phyloP scores from a whole-genome alignment of 805 yeast species.

The Peterozyma toletana region DNA sequence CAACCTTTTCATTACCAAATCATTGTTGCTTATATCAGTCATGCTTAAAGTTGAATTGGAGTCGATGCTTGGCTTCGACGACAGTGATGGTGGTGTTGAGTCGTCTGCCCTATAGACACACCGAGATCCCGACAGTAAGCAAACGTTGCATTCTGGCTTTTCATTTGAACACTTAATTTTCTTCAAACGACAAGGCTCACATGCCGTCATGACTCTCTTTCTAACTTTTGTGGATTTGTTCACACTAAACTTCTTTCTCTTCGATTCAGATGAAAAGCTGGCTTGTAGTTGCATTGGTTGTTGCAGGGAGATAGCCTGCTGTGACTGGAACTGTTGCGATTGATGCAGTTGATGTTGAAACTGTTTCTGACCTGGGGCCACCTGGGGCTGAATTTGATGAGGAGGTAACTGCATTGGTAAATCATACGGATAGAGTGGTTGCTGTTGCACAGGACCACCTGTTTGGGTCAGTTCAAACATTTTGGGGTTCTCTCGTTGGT shows the following conservation, averaged over 20 bases:
- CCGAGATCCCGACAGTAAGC: not conserved
- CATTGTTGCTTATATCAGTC: not conserved
- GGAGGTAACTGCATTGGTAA: no score
- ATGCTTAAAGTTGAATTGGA: not conserved
- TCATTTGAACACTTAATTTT: constrained; percentile 19
- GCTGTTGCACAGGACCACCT: no score
- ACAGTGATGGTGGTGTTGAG: not conserved
- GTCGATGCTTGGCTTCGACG: not conserved
- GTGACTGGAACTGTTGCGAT: not conserved
- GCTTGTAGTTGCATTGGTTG: not conserved
- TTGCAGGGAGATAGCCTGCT: not conserved
- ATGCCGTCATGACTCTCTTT: constrained; percentile 16
- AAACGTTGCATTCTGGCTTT: constrained; percentile 4
- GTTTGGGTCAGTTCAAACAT: no score
- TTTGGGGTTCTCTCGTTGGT: no score
- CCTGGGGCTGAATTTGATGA: no score
- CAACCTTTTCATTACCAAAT: not conserved
- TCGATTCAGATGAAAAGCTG: not conserved
- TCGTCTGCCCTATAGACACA: constrained; percentile 5
- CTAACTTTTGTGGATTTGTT: not conserved
- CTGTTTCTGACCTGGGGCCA: no score
- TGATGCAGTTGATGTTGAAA: no score
- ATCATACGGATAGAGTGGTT: no score
- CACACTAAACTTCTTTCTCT: not conserved
- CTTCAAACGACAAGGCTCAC: constrained; percentile 21